phyloP scores from a whole-genome alignment of 2,329 filamentous ascomycete genomes.

The Arachnomyces sp. region DNA sequence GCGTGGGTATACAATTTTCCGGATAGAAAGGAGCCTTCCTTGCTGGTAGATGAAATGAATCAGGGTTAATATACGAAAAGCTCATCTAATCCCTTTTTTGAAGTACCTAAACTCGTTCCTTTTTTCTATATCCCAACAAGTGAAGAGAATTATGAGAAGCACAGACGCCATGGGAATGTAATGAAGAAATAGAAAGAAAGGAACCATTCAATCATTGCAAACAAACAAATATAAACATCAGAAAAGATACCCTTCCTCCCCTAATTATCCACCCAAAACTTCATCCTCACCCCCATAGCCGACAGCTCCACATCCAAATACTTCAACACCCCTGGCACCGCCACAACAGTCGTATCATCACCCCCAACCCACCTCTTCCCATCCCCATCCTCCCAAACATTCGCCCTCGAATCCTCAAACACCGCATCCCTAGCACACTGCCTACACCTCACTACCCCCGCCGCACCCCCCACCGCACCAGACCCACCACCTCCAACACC shows the following conservation, averaged over 20 bases:
- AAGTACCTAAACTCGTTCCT: too few species aligned
- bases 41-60: too few species aligned
- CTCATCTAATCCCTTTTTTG: too few species aligned
- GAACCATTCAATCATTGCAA: background rate
- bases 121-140: too few species aligned
- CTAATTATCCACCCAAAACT: slow-evolving; percentile 64
- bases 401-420: slow-evolving; percentile 58
- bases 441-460: slow-evolving; percentile 65
- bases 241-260: background rate
- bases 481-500: slow-evolving; percentile 23
- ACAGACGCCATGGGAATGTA: background rate
- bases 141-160: too few species aligned
- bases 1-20: too few species aligned
- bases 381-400: slow-evolving; percentile 80
- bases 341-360: slow-evolving; percentile 82
- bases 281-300: slow-evolving; percentile 92
- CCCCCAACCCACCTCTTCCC: slow-evolving; percentile 80
- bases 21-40: too few species aligned
- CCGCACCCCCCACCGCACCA: slow-evolving; percentile 53
- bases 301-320: slow-evolving; percentile 92
- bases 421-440: slow-evolving; percentile 62
- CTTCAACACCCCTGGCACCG: slow-evolving; percentile 84
- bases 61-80: too few species aligned
- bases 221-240: background rate
- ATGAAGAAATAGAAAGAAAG: background rate